Evolutionary conservation across 2,329 filamentous ascomycete genomes (phyloP), one percentile per base, ranked within the genome.

Genomic region (Aspergillus tamarii): DNA sequence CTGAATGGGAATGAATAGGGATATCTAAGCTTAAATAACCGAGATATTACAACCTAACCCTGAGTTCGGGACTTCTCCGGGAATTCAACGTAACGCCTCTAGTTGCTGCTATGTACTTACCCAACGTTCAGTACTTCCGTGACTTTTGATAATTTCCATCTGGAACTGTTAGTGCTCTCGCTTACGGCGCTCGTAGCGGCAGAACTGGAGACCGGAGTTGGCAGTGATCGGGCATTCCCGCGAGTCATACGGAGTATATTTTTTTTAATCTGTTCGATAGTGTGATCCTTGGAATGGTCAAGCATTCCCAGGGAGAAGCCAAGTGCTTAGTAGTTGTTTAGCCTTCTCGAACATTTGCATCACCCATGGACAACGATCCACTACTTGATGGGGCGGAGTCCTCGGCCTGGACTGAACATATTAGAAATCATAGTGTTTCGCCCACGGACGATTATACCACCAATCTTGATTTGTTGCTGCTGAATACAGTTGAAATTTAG

Each of bases 1-100:
- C 82, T 86, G 87, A 89, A 66, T 85, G 87, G 1, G 87, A 89
- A 66, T 85, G 87, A 1, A 89, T 73, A 0, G 81, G 77, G 60
- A 81, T 76, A n/a, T 60, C 70, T 28, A 78, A 70, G 32, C 79
- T 68, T 39, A 80, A 76, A 57, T 83, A 74, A 8, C 62, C 39
- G 16, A 73, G 56, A 39, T 69, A 26, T 3, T 26, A 72, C 14
- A 61, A 36, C 7, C 60, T 54, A n/a, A 36, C 34, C 34, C 6
- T 16, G 34, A 36, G 14, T 36, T 36, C 34, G 34, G 34, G 14
- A 16, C 34, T 16, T 16, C 34, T 36, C 34, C 34, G 34, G 34
- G 14, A 36, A 16, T 36, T 36, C 34, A 36, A 36, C 14, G 16
- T 36, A 36, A 16, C 14, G 34, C 14, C 34, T 36, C 34, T 36